A percentile compares a stretch with the other conserved stretches of the same genome.
phyloP scores from a whole-genome alignment of 306 rosid genomes.

The Coriaria nepalensis region DNA sequence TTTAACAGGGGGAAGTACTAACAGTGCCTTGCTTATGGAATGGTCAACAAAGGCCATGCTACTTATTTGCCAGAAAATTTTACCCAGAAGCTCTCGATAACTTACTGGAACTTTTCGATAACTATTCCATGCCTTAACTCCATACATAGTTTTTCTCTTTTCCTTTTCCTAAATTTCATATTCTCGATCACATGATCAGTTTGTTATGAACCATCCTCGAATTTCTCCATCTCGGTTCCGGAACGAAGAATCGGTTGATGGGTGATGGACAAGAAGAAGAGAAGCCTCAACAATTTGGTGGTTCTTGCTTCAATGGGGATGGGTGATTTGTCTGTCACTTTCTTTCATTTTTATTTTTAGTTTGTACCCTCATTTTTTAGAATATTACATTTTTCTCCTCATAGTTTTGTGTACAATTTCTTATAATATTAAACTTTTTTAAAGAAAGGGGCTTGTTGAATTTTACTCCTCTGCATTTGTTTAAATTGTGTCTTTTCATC shows the following conservation, averaged over 20 bases:
- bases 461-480: too few species aligned
- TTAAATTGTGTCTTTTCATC: too few species aligned
- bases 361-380: neutral
- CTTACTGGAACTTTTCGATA: constrained; percentile 60
- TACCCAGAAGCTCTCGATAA: constrained; percentile 57
- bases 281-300: constrained; percentile 7
- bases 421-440: too few species aligned
- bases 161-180: constrained; percentile 6
- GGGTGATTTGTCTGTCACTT: neutral
- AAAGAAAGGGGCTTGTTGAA: too few species aligned
- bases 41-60: constrained; percentile 73
- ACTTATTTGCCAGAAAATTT: constrained; percentile 94
- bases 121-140: constrained; percentile 50
- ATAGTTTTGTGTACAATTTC: neutral
- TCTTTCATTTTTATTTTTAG: neutral
- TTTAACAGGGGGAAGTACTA: constrained; percentile 68
- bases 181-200: constrained; percentile 8
- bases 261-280: constrained; percentile 5
- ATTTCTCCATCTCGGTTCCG: too few species aligned
- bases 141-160: constrained; percentile 23
- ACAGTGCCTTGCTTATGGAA: constrained; percentile 98
- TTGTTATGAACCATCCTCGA: too few species aligned
- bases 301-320: constrained; percentile 12
- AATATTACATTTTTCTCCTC: neutral
- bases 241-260: neutral